phyloP scores from a whole-genome alignment of 305 asterid genomes.

The Ilex paraguariensis region DNA sequence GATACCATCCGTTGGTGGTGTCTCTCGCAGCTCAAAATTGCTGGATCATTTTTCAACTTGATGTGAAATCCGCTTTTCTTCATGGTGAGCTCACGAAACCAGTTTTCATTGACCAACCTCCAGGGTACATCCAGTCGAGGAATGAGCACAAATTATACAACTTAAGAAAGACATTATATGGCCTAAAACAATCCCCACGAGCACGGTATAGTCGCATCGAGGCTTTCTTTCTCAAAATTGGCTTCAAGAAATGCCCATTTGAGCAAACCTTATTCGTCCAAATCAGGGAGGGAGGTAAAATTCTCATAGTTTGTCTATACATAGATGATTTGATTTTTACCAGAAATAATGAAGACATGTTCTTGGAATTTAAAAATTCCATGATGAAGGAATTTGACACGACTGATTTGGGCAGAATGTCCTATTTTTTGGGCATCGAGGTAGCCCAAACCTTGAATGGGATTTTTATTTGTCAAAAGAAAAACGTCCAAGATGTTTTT shows the following conservation, averaged over 20 bases:
- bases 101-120: background rate
- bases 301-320: background rate
- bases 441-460: background rate
- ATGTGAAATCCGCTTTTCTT: conserved; percentile 2
- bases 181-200: conserved; percentile 6
- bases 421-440: background rate
- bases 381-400: background rate
- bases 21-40: background rate
- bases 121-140: background rate
- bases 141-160: conserved; percentile 1
- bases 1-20: background rate
- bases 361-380: background rate
- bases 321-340: conserved; percentile 6
- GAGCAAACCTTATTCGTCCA: background rate
- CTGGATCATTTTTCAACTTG: background rate
- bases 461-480: no score
- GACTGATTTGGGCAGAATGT: background rate
- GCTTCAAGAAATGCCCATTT: background rate
- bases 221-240: background rate
- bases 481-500: no score
- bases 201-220: conserved; percentile 7
- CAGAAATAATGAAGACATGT: background rate
- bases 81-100: background rate
- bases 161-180: background rate
- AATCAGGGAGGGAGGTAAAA: background rate